Conservation (phyloP, 306 rosid genomes). For the Vigna unguiculata region DNA sequence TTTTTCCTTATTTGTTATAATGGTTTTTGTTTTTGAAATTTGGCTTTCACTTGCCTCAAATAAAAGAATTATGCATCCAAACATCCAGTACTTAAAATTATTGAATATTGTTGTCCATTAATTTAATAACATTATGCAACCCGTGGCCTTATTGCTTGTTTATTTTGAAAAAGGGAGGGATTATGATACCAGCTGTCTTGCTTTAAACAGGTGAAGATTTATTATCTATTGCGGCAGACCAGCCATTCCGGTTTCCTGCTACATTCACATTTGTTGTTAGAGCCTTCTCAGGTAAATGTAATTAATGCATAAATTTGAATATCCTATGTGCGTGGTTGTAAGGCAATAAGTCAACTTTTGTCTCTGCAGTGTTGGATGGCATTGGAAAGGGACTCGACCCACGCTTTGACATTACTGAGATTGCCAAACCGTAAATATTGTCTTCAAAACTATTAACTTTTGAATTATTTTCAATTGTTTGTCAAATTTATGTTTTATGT, state of each 20-base stretch:
- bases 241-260: conserved; percentile 98
- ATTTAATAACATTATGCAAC: conserved; percentile 37
- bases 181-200: conserved; percentile 44
- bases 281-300: conserved; percentile 89
- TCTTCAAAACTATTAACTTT: conserved; percentile 39
- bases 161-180: conserved; percentile 20
- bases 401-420: conserved; percentile 97
- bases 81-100: conserved; percentile 2
- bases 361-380: conserved; percentile 88
- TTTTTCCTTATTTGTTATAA: conserved; percentile 19
- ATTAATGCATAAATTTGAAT: conserved; percentile 25
- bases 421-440: conserved; percentile 94
- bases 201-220: conserved; percentile 92
- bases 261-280: conserved; percentile 99
- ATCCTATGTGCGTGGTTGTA: conserved; percentile 30
- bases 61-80: conserved; percentile 25
- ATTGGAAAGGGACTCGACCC: conserved; percentile 99
- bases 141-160: conserved; percentile 27
- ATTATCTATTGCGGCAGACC: conserved; percentile 92
- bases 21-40: conserved; percentile 27
- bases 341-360: conserved; percentile 20
- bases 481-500: conserved; percentile 30
- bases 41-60: conserved; percentile 29
- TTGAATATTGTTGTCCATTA: conserved; percentile 26
- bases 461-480: conserved; percentile 29